A percentile compares a stretch with the other conserved stretches of the same genome.
phyloP scores from a whole-genome alignment of 257 asterid species.

The Fraxinus cuspidata region DNA sequence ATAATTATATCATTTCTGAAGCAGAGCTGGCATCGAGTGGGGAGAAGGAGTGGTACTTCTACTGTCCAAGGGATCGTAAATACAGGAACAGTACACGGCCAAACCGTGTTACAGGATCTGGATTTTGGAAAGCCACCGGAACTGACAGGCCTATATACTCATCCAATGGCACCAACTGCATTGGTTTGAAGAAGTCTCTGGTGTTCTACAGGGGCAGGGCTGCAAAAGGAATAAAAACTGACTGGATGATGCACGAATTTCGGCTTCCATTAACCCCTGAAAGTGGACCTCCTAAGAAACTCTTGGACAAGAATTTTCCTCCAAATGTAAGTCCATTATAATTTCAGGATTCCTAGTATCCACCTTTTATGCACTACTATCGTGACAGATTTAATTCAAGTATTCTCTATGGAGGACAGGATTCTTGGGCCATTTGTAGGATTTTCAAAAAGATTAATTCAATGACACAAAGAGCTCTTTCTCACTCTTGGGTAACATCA shows the following conservation, averaged over 20 bases:
- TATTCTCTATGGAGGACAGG: slow-evolving; percentile 35
- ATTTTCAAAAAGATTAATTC: slow-evolving; percentile 69
- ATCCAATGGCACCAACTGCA: slow-evolving; percentile 58
- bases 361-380: not conserved
- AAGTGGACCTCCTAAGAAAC: slow-evolving; percentile 38
- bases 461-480: slow-evolving; percentile 56
- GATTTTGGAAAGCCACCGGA: slow-evolving; percentile 85
- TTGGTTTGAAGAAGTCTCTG: slow-evolving; percentile 69
- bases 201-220: slow-evolving; percentile 84
- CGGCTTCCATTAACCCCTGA: slow-evolving; percentile 56
- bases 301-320: slow-evolving; percentile 50
- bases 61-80: slow-evolving; percentile 75
- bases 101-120: slow-evolving; percentile 69
- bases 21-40: slow-evolving; percentile 62
- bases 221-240: slow-evolving; percentile 73
- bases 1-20: not conserved
- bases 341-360: not conserved
- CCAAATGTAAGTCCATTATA: slow-evolving; percentile 42
- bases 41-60: slow-evolving; percentile 83
- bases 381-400: not conserved
- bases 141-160: slow-evolving; percentile 79
- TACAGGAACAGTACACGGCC: slow-evolving; percentile 76
- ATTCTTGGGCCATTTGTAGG: slow-evolving; percentile 83
- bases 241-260: slow-evolving; percentile 92
- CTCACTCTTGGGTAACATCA: slow-evolving; percentile 50